Evolutionary conservation across 768 basidiomycete species (phyloP).

Genomic region (Russula sp.): DNA sequence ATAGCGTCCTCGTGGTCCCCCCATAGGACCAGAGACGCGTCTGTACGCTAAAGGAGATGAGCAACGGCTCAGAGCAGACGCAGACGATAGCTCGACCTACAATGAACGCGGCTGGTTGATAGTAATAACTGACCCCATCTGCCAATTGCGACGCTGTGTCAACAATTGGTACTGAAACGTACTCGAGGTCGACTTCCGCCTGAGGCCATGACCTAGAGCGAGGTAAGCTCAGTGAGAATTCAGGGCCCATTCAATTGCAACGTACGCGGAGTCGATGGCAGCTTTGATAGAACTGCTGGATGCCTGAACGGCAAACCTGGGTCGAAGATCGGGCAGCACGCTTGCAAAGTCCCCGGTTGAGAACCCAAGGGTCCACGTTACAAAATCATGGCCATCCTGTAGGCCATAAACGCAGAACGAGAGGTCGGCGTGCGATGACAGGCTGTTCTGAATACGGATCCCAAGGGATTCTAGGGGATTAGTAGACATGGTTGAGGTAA

Average conservation of each 20-base stretch:
- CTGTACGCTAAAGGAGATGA: slow-evolving; percentile 9
- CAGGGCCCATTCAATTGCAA: background rate
- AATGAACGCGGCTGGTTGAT: background rate
- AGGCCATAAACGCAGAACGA: background rate
- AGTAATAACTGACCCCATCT: background rate
- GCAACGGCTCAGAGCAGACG: background rate
- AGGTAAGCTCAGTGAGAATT: background rate
- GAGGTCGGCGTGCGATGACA: background rate
- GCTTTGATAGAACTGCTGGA: background rate
- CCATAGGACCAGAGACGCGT: slow-evolving; percentile 5
- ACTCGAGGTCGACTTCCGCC: background rate
- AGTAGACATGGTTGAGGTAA: background rate
- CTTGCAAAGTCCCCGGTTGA: rapidly evolving
- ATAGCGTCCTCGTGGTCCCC: background rate
- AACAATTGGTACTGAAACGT: background rate
- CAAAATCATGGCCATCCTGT: background rate
- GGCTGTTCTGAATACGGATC: background rate
- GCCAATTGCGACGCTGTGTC: background rate
- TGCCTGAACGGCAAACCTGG: background rate
- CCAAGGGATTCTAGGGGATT: background rate
- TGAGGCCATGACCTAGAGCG: background rate
- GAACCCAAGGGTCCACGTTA: background rate
- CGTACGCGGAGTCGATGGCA: background rate
- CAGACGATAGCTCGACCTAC: background rate
- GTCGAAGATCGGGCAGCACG: background rate